Evolutionary conservation across 768 basidiomycete species (phyloP).

Genomic region (Suillus decipiens): DNA sequence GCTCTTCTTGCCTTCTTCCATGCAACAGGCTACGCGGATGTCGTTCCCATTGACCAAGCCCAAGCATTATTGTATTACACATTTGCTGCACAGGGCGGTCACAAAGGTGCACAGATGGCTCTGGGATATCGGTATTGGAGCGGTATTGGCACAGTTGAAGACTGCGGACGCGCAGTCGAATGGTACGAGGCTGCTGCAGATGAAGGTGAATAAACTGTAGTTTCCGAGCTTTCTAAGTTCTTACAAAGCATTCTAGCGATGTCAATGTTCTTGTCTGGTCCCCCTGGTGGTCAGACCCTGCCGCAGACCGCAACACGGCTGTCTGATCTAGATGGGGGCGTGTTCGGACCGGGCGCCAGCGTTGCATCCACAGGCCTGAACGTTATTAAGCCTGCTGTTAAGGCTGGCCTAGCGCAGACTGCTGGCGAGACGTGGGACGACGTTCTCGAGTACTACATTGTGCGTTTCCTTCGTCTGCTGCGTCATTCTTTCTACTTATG

Average conservation of each 20-base stretch:
- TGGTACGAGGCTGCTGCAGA: conserved; percentile 94
- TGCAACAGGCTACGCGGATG: conserved; percentile 75
- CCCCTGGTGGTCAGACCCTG: conserved; percentile 87
- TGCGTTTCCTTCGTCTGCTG: conserved; percentile 33
- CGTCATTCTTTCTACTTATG: conserved; percentile 5
- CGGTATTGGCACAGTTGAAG: conserved; percentile 89
- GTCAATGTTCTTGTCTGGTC: conserved; percentile 76
- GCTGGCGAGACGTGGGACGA: conserved; percentile 96
- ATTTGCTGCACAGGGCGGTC: conserved; percentile 86
- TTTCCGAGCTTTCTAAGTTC: conserved; percentile 6
- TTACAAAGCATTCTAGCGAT: conserved; percentile 55
- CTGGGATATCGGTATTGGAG: conserved; percentile 95
- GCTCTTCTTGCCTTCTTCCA: conserved; percentile 86
- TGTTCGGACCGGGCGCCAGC: conserved; percentile 94
- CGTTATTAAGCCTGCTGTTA: conserved; percentile 71
- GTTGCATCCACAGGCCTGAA: conserved; percentile 87
- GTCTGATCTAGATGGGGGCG: conserved; percentile 89
- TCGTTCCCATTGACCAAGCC: conserved; percentile 67
- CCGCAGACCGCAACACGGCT: conserved; percentile 79
- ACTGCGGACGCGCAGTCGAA: conserved; percentile 77
- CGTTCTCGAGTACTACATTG: conserved; percentile 88
- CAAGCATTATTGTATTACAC: conserved; percentile 92
- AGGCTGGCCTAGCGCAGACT: conserved; percentile 78
- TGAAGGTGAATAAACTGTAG: conserved; percentile 50
- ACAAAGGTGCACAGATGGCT: conserved; percentile 89